Conservation (phyloP, 805 yeast genomes). For the Millerozyma miso region DNA sequence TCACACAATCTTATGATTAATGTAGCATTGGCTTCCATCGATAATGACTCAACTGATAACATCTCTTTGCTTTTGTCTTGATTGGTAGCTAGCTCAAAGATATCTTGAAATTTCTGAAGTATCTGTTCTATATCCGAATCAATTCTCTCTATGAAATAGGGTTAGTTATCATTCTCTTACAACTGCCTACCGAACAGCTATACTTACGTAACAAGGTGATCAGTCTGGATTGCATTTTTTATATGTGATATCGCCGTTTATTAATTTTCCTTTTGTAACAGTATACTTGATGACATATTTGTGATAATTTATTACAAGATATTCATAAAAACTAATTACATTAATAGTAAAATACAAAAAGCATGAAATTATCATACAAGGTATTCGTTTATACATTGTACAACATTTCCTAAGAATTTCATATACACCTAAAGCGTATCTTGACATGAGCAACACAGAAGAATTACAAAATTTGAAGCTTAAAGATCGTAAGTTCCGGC, state of each 20-base stretch:
- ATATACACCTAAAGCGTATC: no score
- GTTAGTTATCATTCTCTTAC: background rate
- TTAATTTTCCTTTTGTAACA: background rate
- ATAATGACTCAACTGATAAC: conserved; percentile 50
- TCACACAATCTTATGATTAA: conserved; percentile 50
- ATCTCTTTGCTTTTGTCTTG: conserved; percentile 38
- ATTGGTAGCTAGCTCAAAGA: conserved; percentile 44
- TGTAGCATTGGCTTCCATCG: conserved; percentile 51
- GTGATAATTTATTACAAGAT: background rate
- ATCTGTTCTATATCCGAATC: conserved; percentile 50
- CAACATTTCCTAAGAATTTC: no score
- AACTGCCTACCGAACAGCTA: background rate
- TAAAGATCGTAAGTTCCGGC: background rate
- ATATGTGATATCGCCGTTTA: background rate
- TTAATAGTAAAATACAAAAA: no score
- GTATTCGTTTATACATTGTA: no score
- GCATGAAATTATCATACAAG: no score
- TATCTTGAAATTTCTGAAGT: conserved; percentile 49
- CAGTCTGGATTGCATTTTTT: conserved; percentile 40
- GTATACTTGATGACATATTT: background rate
- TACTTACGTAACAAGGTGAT: conserved; percentile 24
- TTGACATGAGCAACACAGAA: background rate
- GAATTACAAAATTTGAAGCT: background rate
- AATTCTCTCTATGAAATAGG: conserved; percentile 37
- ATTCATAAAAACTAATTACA: no score